Percentiles rank a stretch among this genome's conserved stretches.
These are phyloP conservation scores for Neonectria magnoliae DNA, from an alignment of 2,329 filamentous ascomycete species.

Conservation along the genomic window DNA sequence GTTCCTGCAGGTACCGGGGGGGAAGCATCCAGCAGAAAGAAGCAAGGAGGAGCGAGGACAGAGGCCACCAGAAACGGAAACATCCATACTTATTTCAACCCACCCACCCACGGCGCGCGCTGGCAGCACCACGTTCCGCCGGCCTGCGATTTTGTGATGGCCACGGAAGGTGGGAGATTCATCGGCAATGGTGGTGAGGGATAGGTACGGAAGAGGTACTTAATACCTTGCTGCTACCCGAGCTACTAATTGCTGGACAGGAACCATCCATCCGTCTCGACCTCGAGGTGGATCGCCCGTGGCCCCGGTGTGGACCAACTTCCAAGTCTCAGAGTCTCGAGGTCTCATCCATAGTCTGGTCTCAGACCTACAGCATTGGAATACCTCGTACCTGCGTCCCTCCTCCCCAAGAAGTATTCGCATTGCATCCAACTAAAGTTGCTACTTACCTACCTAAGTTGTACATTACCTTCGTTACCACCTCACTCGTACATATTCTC, in stretches of 20 bases:
- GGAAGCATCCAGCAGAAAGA: slow-evolving; percentile 1
- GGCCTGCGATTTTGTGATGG: not conserved
- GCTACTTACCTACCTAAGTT: no score
- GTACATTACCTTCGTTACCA: not conserved
- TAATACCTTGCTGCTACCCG: no score
- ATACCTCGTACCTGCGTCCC: not conserved
- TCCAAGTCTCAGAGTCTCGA: slow-evolving; percentile 13
- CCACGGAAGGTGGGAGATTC: no score
- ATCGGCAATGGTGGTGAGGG: not conserved
- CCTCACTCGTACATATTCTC: not conserved
- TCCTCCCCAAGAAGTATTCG: not conserved
- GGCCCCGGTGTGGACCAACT: slow-evolving; percentile 7
- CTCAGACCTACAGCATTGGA: slow-evolving; percentile 4
- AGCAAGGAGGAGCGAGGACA: not conserved
- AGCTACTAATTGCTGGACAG: not conserved
- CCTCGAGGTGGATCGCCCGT: slow-evolving; percentile 9
- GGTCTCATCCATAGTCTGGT: slow-evolving; percentile 7
- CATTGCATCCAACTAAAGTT: not conserved
- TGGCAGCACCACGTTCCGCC: not conserved
- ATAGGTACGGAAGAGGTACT: not conserved
- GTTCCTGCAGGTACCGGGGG: slow-evolving; percentile 46
- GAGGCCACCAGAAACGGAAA: not conserved
- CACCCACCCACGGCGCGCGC: not conserved
- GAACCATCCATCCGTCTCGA: not conserved
- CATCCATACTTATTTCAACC: no score